Evolutionary conservation across 73 alveolate genomes (phyloP).

Genomic region (Halteria grandinella): DNA sequence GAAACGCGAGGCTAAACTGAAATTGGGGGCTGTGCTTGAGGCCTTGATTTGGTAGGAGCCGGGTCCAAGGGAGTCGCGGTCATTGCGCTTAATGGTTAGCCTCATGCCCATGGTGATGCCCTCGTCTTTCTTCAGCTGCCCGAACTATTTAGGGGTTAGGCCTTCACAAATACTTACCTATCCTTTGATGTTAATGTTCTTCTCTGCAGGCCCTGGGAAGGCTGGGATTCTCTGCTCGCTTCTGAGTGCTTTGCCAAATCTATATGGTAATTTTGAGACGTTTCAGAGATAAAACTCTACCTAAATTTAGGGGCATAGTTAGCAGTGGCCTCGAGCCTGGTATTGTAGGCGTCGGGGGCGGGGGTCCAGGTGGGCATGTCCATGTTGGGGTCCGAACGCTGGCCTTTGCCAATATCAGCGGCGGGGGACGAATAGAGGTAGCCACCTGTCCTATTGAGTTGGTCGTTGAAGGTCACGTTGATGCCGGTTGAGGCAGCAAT

Average conservation of each 20-base stretch:
- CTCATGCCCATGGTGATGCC: too few relatives aligned
- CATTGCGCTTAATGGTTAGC: too few relatives aligned
- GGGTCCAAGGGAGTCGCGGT: too few relatives aligned
- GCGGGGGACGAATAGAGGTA: slow-evolving; percentile 32
- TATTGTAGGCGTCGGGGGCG: slow-evolving; percentile 27
- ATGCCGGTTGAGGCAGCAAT: too few relatives aligned
- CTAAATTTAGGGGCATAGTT: slow-evolving; percentile 31
- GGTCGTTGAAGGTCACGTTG: too few relatives aligned
- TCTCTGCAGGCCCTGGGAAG: slow-evolving; percentile 59
- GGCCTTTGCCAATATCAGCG: slow-evolving; percentile 47
- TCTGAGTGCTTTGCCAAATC: slow-evolving; percentile 50
- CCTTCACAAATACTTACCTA: neutral
- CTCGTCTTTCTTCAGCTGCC: too few relatives aligned
- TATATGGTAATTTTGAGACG: neutral
- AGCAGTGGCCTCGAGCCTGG: neutral
- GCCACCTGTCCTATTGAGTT: slow-evolving; percentile 22
- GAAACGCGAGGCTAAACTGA: slow-evolving; percentile 54
- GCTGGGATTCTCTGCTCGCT: slow-evolving; percentile 19
- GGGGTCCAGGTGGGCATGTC: slow-evolving; percentile 45
- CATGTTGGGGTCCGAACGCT: slow-evolving; percentile 32
- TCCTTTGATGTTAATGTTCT: neutral
- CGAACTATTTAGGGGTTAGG: too few relatives aligned
- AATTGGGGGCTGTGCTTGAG: slow-evolving; percentile 50
- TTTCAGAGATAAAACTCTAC: neutral
- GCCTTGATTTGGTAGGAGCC: slow-evolving; percentile 49